Percentiles rank a stretch among this genome's conserved stretches.
phyloP scores from a whole-genome alignment of 2,329 filamentous ascomycete species.

The Lecanoromycetidae sp. region DNA sequence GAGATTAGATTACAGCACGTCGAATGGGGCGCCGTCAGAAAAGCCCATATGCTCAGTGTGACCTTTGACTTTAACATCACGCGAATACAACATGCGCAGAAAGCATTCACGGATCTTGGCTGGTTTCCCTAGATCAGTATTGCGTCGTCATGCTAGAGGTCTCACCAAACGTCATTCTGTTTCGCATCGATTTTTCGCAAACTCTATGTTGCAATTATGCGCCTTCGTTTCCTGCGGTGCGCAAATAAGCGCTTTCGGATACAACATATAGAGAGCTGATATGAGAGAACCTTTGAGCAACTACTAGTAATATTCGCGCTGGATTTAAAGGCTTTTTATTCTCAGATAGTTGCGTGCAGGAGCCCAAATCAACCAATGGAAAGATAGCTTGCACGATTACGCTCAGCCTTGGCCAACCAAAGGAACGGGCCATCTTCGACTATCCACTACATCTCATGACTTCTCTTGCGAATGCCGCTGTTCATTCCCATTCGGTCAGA shows the following conservation, averaged over 20 bases:
- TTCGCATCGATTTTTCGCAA: neutral
- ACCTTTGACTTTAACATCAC: neutral
- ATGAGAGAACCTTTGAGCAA: neutral
- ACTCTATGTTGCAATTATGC: neutral
- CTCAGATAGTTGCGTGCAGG: neutral
- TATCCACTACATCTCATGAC: neutral
- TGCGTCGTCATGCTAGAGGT: neutral
- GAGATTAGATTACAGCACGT: slow-evolving; percentile 2
- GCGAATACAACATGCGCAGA: neutral
- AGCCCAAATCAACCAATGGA: neutral
- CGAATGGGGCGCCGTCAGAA: neutral
- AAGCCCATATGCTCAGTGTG: too few relatives aligned
- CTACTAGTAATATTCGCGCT: slow-evolving; percentile 1
- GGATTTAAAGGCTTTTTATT: neutral
- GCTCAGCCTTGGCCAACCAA: neutral
- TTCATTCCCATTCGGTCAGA: neutral
- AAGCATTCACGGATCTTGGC: neutral
- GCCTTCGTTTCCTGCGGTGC: slow-evolving; percentile 3
- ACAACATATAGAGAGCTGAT: neutral
- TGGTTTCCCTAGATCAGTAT: neutral
- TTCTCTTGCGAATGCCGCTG: slow-evolving; percentile 2
- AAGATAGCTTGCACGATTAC: neutral
- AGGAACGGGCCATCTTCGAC: neutral
- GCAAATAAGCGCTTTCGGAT: slow-evolving; percentile 5
- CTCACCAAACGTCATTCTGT: neutral